Evolutionary conservation across 2,329 filamentous ascomycete species (phyloP).

Genomic region (Bretziella fagacearum): DNA sequence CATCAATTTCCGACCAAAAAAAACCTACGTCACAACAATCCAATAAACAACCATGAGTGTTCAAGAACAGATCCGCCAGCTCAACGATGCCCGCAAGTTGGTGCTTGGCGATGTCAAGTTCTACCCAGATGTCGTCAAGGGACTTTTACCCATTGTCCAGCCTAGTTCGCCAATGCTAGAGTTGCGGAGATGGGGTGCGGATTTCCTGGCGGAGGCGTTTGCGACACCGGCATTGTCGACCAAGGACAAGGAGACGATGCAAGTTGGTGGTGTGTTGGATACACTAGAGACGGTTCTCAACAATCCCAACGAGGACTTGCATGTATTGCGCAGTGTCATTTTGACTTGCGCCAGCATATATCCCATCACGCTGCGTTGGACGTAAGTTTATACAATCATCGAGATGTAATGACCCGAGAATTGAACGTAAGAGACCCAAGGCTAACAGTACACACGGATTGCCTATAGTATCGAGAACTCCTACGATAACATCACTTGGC

Average conservation of each 20-base stretch:
- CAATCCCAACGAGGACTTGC: constrained; percentile 55
- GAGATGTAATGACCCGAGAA: too few relatives aligned
- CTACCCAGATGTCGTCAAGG: constrained; percentile 82
- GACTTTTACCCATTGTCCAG: constrained; percentile 80
- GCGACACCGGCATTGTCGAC: constrained; percentile 68
- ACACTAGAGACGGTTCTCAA: constrained; percentile 55
- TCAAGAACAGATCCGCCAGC: constrained; percentile 65
- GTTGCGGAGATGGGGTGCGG: constrained; percentile 85
- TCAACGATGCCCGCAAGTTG: constrained; percentile 78
- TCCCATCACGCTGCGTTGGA: constrained; percentile 78
- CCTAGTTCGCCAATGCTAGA: constrained; percentile 51
- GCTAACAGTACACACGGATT: constrained; percentile 10
- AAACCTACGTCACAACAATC: neutral
- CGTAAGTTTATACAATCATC: constrained; percentile 45
- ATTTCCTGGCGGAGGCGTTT: constrained; percentile 92
- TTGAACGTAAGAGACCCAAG: neutral
- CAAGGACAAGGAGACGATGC: constrained; percentile 65
- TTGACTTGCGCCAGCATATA: constrained; percentile 88
- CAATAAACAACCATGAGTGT: constrained; percentile 30
- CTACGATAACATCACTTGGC: constrained; percentile 68
- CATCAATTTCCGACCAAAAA: too few relatives aligned
- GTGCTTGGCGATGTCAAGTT: constrained; percentile 74
- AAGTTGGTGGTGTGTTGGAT: constrained; percentile 53
- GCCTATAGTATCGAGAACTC: constrained; percentile 64
- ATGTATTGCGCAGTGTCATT: constrained; percentile 71